Conservation (phyloP, 805 yeast species). For the Pichia cabralensis region DNA sequence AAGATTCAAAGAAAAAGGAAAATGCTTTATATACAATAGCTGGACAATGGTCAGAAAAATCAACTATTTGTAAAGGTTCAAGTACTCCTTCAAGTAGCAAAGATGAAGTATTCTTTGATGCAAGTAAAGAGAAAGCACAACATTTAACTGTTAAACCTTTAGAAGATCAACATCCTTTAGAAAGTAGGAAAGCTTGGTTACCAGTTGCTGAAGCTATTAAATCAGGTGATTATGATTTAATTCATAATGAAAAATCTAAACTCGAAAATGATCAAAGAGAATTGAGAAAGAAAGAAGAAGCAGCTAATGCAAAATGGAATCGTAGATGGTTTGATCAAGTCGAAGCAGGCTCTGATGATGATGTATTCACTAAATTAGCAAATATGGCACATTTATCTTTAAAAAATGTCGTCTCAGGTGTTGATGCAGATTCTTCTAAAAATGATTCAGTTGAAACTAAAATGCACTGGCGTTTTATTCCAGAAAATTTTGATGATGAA, state of each 20-base stretch:
- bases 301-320: slow-evolving; percentile 57
- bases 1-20: slow-evolving; percentile 38
- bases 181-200: slow-evolving; percentile 82
- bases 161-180: slow-evolving; percentile 70
- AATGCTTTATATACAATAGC: slow-evolving; percentile 67
- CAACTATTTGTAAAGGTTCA: slow-evolving; percentile 52
- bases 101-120: slow-evolving; percentile 54
- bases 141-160: slow-evolving; percentile 68
- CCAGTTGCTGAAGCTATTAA: slow-evolving; percentile 83
- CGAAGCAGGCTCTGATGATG: slow-evolving; percentile 28
- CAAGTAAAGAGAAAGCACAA: slow-evolving; percentile 38
- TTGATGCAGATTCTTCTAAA: slow-evolving; percentile 26
- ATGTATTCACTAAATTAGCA: slow-evolving; percentile 29
- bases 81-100: slow-evolving; percentile 32
- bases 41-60: slow-evolving; percentile 89
- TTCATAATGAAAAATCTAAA: slow-evolving; percentile 62
- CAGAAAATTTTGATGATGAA: slow-evolving; percentile 47
- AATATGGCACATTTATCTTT: slow-evolving; percentile 46
- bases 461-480: slow-evolving; percentile 62
- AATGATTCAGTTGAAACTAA: slow-evolving; percentile 43
- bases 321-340: slow-evolving; percentile 69
- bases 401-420: slow-evolving; percentile 61
- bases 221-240: slow-evolving; percentile 62
- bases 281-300: slow-evolving; percentile 62
- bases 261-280: slow-evolving; percentile 84